Base-by-base conservation (phyloP, 2,329 filamentous ascomycete species). In the Ophiosphaerella narmari region DNA sequence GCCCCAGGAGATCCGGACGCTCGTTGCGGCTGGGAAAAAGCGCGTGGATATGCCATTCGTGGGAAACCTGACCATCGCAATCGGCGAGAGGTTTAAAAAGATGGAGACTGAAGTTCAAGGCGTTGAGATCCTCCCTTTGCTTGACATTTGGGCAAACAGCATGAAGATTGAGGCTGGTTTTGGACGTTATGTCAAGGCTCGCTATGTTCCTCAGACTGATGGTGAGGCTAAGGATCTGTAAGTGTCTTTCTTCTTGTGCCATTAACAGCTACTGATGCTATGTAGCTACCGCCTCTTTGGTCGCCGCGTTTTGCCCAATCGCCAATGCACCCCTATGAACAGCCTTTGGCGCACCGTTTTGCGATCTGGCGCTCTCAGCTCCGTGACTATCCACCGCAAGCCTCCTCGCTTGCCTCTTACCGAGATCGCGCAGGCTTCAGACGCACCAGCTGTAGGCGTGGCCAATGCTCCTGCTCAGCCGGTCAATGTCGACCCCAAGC, bases 191-290 rank as follows among this genome's bases (percentile, higher is more conserved):
- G 36, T 57, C n/a, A 50, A 52, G 13, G 18, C 8, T 3, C 12
- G 31, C 4, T 65, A 65, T 32, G 14, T 45, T 3, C 54, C 60
- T 3, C 49, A 55, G 31, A n/a, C n/a, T 5, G 66, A 71, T 35
- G 65, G 63, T 2, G 66, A 71, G 29, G 61, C 63, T 7, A 71
- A 69, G 46, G 67, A 71, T 36, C 45, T 71, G 63, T 66, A 48
- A 57, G 63, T 59, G 1, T 13, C 13, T 5, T 7, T 13, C 13
- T n/a, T 31, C n/a, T 14, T 8, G 1, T 29, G 12, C 7, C 9
- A 24, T 33, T 6, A 9, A 42, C 23, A 11, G 2, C 4, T 13
- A 39, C 31, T 54, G 23, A 60, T 14, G 9, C 29, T n/a, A n/a
- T 24, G 3, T 24, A 68, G 63, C 1, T 69, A 70, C 42, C 63